Conservation (phyloP, 2,329 filamentous ascomycete genomes). For the Periconia sp. region DNA sequence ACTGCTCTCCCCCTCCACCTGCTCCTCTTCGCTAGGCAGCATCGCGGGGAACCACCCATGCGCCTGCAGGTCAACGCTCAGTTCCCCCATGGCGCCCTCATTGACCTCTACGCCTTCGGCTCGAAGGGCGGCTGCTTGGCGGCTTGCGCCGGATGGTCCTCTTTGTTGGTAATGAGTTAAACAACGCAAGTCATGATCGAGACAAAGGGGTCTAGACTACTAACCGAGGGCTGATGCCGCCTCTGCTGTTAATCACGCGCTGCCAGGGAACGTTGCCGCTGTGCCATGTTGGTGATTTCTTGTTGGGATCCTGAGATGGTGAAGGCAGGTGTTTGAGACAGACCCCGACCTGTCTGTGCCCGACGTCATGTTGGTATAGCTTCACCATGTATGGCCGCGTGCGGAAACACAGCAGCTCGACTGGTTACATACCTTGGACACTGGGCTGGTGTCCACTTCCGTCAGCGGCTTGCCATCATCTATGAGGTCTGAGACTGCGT, state of each 20-base stretch:
- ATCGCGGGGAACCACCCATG: slow-evolving; percentile 57
- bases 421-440: slow-evolving; percentile 45
- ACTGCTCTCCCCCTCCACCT: slow-evolving; percentile 35
- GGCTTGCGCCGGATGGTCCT: slow-evolving; percentile 48
- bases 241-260: slow-evolving; percentile 84
- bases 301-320: slow-evolving; percentile 43
- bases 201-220: slow-evolving; percentile 19
- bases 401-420: neutral
- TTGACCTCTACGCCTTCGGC: slow-evolving; percentile 52
- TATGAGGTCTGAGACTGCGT: slow-evolving; percentile 32
- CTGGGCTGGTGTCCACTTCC: slow-evolving; percentile 41
- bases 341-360: slow-evolving; percentile 77
- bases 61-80: slow-evolving; percentile 46
- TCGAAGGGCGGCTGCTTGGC: slow-evolving; percentile 50
- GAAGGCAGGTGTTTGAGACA: slow-evolving; percentile 83
- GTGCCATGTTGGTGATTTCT: slow-evolving; percentile 61
- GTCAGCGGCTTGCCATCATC: slow-evolving; percentile 21
- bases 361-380: slow-evolving; percentile 50
- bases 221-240: slow-evolving; percentile 81
- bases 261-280: slow-evolving; percentile 88
- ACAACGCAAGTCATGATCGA: slow-evolving; percentile 21
- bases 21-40: slow-evolving; percentile 51
- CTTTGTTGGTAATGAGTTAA: slow-evolving; percentile 28
- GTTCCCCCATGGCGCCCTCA: slow-evolving; percentile 50
- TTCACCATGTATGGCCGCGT: slow-evolving; percentile 11